phyloP scores from a whole-genome alignment of 257 asterid species.

The Eustoma russellianum region DNA sequence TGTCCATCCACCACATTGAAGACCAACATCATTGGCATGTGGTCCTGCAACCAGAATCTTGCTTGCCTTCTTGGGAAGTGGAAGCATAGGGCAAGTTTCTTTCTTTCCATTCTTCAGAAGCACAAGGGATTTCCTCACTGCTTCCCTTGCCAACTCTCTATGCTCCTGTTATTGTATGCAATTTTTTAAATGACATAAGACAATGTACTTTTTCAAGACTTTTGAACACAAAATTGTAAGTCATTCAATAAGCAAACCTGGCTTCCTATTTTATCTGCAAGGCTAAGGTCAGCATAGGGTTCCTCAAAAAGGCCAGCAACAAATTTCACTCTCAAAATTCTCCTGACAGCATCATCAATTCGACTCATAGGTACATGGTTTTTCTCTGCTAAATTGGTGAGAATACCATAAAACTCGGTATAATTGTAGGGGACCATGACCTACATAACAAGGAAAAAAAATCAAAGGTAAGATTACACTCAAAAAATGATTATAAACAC shows the following conservation, averaged over 20 bases:
- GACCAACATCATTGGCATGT: constrained; percentile 43
- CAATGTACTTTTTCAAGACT: no score
- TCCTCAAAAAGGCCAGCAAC: constrained; percentile 49
- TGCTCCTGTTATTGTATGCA: constrained; percentile 23
- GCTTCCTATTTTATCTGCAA: constrained; percentile 32
- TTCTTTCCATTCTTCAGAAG: constrained; percentile 38
- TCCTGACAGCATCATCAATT: constrained; percentile 54
- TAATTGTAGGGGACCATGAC: constrained; percentile 40
- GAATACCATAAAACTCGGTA: constrained; percentile 24
- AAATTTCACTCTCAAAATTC: constrained; percentile 55
- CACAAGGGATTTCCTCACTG: constrained; percentile 50
- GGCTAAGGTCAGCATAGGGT: constrained; percentile 38
- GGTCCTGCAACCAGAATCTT: constrained; percentile 42
- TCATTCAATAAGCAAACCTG: no score
- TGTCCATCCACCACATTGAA: constrained; percentile 57
- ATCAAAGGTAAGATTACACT: no score
- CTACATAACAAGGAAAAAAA: constrained; percentile 8
- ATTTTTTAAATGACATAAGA: no score
- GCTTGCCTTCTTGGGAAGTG: constrained; percentile 34
- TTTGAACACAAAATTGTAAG: no score
- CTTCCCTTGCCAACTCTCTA: constrained; percentile 47
- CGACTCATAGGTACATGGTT: constrained; percentile 38
- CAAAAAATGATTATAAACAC: no score
- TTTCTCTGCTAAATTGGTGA: constrained; percentile 26
- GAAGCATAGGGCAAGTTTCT: constrained; percentile 26